phyloP scores from a whole-genome alignment of 2,329 filamentous ascomycete genomes.

The Exophiala mesophila region DNA sequence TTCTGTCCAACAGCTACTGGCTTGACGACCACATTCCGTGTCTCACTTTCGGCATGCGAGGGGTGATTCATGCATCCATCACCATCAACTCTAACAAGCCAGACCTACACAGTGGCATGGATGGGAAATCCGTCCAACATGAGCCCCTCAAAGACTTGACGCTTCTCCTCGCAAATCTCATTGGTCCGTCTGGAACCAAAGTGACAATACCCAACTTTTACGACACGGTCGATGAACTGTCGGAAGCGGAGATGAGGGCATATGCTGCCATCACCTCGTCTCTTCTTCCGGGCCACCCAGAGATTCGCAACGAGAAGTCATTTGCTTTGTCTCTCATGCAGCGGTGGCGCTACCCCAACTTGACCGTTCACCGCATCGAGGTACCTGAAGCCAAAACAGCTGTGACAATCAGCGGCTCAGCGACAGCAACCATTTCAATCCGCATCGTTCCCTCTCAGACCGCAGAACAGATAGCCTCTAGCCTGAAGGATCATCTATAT shows the following conservation, averaged over 20 bases:
- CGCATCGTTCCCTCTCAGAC: constrained; percentile 92
- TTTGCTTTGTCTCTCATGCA: constrained; percentile 84
- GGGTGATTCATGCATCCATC: constrained; percentile 88
- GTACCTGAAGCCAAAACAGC: constrained; percentile 84
- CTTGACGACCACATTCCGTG: constrained; percentile 93
- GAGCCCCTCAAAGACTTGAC: constrained; percentile 91
- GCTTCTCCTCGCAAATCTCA: constrained; percentile 72
- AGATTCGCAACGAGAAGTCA: constrained; percentile 58
- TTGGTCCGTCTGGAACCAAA: constrained; percentile 66
- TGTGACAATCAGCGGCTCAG: constrained; percentile 84
- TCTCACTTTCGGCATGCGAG: constrained; percentile 86
- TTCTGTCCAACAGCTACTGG: constrained; percentile 98
- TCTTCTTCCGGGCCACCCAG: constrained; percentile 66
- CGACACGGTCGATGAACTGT: constrained; percentile 72
- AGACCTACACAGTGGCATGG: constrained; percentile 93
- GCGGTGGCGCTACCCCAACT: constrained; percentile 87
- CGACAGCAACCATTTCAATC: constrained; percentile 81
- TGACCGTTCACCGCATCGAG: constrained; percentile 90
- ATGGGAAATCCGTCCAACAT: constrained; percentile 79
- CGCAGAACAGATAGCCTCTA: constrained; percentile 66
- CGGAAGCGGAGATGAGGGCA: constrained; percentile 67
- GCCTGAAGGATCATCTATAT: constrained; percentile 63
- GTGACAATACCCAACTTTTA: constrained; percentile 87
- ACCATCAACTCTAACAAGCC: constrained; percentile 80
- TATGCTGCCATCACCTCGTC: constrained; percentile 81